Base-by-base conservation (phyloP, 1,139 yeast species). In the Suhomyces bokatorum region DNA sequence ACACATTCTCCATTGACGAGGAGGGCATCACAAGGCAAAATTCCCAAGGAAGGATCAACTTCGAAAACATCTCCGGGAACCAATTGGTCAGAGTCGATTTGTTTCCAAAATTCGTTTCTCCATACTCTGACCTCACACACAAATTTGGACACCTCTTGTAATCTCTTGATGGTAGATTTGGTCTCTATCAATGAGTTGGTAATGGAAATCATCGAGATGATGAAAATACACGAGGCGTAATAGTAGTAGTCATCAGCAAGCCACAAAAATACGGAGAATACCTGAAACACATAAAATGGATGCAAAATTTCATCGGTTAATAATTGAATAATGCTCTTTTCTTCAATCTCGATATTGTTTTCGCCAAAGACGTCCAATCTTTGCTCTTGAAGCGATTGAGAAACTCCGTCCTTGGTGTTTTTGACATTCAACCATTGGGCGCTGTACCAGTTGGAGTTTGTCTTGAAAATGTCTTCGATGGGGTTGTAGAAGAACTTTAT, bases 11-110 rank as follows among this genome's bases (percentile, higher is more conserved):
- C 99, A 37, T 91, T 82, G 22, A 91, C 67, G 40, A 93, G 70
- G 14, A 95, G 66, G 1, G 96, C 87, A 66, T 95, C 99, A 62
- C 97, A 90, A 0, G 99, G 99, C 42, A 91, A 74, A 0, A 78
- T 58, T 4, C 70, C 57, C 48, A 93, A 70, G 0, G 87, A 79
- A 0, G 98, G 96, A 58, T 91, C 98, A 29, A 95, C 81, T 66
- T 95, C 99, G 62, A 84, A 87, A 0, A 90, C 81, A 64, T 93
- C 99, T 39, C 99, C 99, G 0, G 99, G 98, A 1, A 93, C 97
- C 41, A 93, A 73, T 41, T 89, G 95, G n/a, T 77, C 73, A 1
- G 96, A 87, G 35, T 78, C 77, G 1, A 87, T 73, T 51, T 86
- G 91, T 43, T 84, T 86, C 99, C 99, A 93, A 63, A 88, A 93